Evolutionary conservation across 2,329 filamentous ascomycete species (phyloP).

Genomic region (Sporothrix globosa): DNA sequence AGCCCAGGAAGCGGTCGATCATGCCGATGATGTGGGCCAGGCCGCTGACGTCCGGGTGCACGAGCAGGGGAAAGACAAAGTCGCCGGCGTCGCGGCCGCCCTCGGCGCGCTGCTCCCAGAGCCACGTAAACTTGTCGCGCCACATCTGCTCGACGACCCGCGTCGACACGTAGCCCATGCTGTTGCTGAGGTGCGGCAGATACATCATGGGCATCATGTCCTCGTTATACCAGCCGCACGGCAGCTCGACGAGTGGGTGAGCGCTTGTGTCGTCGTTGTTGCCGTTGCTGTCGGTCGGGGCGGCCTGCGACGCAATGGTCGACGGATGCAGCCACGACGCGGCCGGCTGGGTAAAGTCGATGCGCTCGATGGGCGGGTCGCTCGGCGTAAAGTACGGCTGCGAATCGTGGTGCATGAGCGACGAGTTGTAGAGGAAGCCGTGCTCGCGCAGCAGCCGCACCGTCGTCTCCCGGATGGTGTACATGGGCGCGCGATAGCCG

Average conservation of each 20-base stretch:
- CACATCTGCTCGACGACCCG: conserved; percentile 63
- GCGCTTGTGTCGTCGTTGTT: too few species aligned
- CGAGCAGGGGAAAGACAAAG: conserved; percentile 75
- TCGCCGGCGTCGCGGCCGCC: conserved; percentile 63
- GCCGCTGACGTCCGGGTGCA: conserved; percentile 68
- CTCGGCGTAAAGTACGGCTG: conserved; percentile 65
- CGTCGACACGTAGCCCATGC: conserved; percentile 61
- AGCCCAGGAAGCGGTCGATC: conserved; percentile 53
- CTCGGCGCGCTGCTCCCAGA: conserved; percentile 45
- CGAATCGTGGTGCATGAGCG: conserved; percentile 67
- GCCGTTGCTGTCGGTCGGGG: conserved; percentile 53
- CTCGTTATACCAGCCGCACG: conserved; percentile 65
- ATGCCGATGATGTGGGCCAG: conserved; percentile 63
- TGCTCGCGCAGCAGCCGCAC: conserved; percentile 63
- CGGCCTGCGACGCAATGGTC: conserved; percentile 46
- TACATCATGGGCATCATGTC: conserved; percentile 69
- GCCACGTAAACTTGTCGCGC: conserved; percentile 65
- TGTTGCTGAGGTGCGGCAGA: conserved; percentile 66
- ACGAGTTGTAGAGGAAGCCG: conserved; percentile 70
- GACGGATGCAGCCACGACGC: conserved; percentile 63
- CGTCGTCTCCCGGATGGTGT: conserved; percentile 51
- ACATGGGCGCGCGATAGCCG: conserved; percentile 59
- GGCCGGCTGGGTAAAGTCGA: conserved; percentile 64
- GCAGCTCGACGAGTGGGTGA: conserved; percentile 65
- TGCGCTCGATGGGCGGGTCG: conserved; percentile 58